Evolutionary conservation across 2,329 filamentous ascomycete genomes (phyloP), one percentile per base, ranked within the genome.

Genomic region (Acrodontium crateriforme): DNA sequence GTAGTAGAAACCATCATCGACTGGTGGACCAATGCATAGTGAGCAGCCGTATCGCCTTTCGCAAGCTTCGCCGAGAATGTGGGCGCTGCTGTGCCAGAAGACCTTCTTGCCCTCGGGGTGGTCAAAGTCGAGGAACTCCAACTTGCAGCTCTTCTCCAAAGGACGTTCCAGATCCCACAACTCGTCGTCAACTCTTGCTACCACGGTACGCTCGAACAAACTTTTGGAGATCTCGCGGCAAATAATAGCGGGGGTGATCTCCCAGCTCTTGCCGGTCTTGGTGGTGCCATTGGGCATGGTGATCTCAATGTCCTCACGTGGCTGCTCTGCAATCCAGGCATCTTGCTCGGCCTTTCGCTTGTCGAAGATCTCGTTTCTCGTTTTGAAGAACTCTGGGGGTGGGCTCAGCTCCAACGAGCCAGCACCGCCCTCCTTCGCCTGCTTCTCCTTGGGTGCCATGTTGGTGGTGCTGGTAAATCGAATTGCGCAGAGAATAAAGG

Each of bases 1-100:
- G 58, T 94, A 95, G 67, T 93, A 94, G 66, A 93, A 94, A 20
- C 84, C 87, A 55, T 85, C 78, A 29, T 84, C 74, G 24, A 87
- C 84, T 7, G 83, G 89, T 18, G 89, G 89, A 14, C 89, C 89
- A 52, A 94, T 91, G 55, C 84, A 94, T 24, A 94, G 71, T 45
- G 81, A 77, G 59, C 87, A 94, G 35, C 84, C 82, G 51, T 84
- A 98, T 46, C 84, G 71, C 49, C 79, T 71, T 59, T 98, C 89
- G 27, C 78, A 80, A 35, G 85, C 85, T 59, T 95, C 89, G 43
- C 89, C 89, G n/a, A 98, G 71, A 40, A 92, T 77, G 55, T 98
- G 89, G 24, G 89, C 89, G 46, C 78, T 87, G 12, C 83, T 92
- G 58, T 95, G 89, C 87, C 87, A 98, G 62, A 94, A 98, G 31